Base-by-base conservation (phyloP, 495 filamentous ascomycete genomes). In the Aspergillus wentii region DNA sequence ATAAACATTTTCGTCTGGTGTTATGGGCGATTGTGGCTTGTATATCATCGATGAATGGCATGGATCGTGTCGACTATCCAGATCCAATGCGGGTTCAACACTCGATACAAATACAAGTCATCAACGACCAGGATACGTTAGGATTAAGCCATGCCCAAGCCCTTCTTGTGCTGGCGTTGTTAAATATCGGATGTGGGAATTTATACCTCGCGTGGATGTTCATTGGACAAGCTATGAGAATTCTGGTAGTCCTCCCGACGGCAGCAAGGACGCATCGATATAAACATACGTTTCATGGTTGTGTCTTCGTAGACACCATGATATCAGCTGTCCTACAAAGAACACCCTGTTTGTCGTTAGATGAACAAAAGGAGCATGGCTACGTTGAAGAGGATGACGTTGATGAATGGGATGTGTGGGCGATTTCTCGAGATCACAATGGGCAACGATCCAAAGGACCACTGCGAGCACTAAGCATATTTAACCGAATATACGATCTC, bases 131-230 rank as follows among this genome's bases (percentile, higher is more conserved):
- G 31, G 70, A 61, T 3, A 25, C 36, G 8, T 62, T 69, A 28
- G 63, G 71, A 29, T 29, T 75, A 8, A 64, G 69, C 25, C 74
- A 79, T 48, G 57, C 76, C 18, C 71, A 76, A 49, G 73, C 78
- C 0, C 61, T 78, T 9, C 43, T 82, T 4, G 54, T 82, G n/a
- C 54, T 81, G 1, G 45, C 67, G 16, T 47, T 82, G 7, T 39
- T 75, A 4, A 72, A 75, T 34, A 61, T 80, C 5, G 66, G 61
- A 2, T 48, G 54, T 15, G 56, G 59, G 8, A 54, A 72, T 26
- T 49, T 64, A 10, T 40, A 42, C 11, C 44, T 56, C 3, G 73
- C 78, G 20, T 77, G 75, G 68, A 19, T 74, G 14, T 38, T 79
- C 4, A 48, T 72, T 33, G 78, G 75, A 1, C 57, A 68, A 35